Base-by-base conservation (phyloP, 1,139 yeast genomes). In the Kodamaea sp. region DNA sequence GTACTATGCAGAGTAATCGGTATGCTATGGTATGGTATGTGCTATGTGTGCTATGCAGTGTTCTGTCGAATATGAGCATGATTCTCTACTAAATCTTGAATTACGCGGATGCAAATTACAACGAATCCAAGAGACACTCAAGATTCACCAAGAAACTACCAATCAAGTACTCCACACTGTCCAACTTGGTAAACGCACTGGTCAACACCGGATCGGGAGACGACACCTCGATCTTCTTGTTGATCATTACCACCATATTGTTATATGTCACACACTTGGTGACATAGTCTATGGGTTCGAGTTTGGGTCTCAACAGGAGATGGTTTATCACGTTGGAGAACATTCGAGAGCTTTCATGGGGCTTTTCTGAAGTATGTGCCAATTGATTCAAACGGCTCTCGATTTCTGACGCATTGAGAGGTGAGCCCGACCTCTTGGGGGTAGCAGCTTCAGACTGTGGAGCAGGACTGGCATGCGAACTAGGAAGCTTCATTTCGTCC, bases 201-300 rank as follows among this genome's bases (percentile, higher is more conserved):
- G 69, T 61, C 37, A 70, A 49, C 3, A 70, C 61, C 3, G 76
- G 76, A 43, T 70, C 76, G 1, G 73, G 69, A 2, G 66, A 56
- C 21, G 64, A 57, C 0, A 70, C 75, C 43, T 70, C 76, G 19
- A 70, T 58, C 42, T 70, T 70, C 41, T 59, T 60, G 39, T 58
- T 58, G 9, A 70, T 60, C 69, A 67, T 67, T 34, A 70, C 76
- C 46, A 70, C 76, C 53, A 46, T 47, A 7, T 55, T 44, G 42
- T 66, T 57, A 48, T 64, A 70, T 3, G 76, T 70, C 24, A 68
- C 51, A 37, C 76, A 68, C 41, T 69, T 65, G 11, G 75, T 68
- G 29, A 70, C 59, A 47, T 70, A 70, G 41, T 70, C 76, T 16
- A 59, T 53, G 1, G 74, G 66, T 21, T 59, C 67, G 32, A 57